phyloP scores from a whole-genome alignment of 139 green algal species.

The Dunaliella primolecta region DNA sequence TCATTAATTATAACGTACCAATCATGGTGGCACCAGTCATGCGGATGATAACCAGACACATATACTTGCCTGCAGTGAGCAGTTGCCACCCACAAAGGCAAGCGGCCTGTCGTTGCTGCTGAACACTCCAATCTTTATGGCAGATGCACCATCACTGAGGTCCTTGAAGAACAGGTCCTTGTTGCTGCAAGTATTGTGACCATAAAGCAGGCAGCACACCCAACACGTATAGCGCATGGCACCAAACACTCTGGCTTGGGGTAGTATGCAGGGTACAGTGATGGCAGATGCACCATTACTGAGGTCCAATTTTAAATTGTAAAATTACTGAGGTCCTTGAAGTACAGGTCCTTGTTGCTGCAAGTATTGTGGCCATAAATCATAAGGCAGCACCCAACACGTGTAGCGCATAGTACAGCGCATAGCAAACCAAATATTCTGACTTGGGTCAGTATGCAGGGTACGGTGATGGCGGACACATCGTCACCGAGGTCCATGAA shows the following conservation, averaged over 20 bases:
- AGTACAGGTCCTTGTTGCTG: constrained; percentile 68
- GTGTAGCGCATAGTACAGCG: too few species aligned
- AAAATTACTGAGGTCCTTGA: constrained; percentile 77
- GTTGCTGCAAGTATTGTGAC: too few species aligned
- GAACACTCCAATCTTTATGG: constrained; percentile 36
- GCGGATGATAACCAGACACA: too few species aligned
- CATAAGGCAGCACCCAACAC: too few species aligned
- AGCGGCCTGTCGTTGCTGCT: constrained; percentile 29
- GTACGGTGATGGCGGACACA: constrained; percentile 49
- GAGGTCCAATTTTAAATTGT: too few species aligned
- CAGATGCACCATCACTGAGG: constrained; percentile 56
- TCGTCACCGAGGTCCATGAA: constrained; percentile 68
- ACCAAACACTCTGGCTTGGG: too few species aligned
- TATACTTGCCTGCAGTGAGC: constrained; percentile 52
- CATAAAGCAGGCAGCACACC: too few species aligned
- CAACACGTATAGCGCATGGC: too few species aligned
- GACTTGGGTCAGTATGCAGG: too few species aligned
- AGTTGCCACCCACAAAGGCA: constrained; percentile 66
- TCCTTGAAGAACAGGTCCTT: constrained; percentile 76
- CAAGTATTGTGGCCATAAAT: too few species aligned
- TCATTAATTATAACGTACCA: constrained; percentile 27
- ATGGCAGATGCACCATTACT: constrained; percentile 54
- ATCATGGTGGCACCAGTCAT: constrained; percentile 39
- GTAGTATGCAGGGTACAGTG: too few species aligned
- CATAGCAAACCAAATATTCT: too few species aligned